Evolutionary conservation across 2,329 filamentous ascomycete genomes (phyloP).

Genomic region (Drechslerella dactyloides): DNA sequence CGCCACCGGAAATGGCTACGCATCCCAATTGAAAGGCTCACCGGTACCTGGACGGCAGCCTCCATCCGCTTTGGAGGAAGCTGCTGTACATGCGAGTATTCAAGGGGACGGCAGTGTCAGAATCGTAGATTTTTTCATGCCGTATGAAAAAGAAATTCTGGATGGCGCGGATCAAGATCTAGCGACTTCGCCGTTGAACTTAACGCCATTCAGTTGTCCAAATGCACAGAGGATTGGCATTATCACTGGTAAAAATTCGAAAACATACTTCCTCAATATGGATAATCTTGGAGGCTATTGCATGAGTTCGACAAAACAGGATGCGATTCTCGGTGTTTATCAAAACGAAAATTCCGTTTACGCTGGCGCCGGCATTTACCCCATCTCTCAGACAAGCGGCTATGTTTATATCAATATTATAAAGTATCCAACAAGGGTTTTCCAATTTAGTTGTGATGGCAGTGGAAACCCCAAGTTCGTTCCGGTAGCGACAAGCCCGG

Average conservation of each 20-base stretch:
- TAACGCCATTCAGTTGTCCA: constrained; percentile 62
- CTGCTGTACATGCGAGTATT: constrained; percentile 63
- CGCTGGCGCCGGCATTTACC: constrained; percentile 62
- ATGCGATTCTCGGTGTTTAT: constrained; percentile 60
- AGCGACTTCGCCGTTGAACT: constrained; percentile 60
- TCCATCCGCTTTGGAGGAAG: constrained; percentile 62
- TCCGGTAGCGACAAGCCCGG: constrained; percentile 63
- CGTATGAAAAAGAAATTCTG: constrained; percentile 61
- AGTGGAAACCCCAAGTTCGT: constrained; percentile 64
- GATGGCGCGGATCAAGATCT: constrained; percentile 63
- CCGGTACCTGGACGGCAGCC: constrained; percentile 61
- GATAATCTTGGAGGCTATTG: constrained; percentile 63
- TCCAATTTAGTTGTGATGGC: constrained; percentile 65
- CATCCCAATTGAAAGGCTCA: constrained; percentile 60
- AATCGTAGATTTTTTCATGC: constrained; percentile 63
- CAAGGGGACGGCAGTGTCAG: constrained; percentile 60
- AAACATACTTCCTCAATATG: constrained; percentile 62
- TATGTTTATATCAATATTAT: constrained; percentile 65
- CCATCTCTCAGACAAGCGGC: constrained; percentile 59
- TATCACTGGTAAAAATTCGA: constrained; percentile 62
- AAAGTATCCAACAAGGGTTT: constrained; percentile 64
- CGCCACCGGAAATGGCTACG: constrained; percentile 62
- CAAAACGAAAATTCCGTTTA: constrained; percentile 63
- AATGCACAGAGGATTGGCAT: constrained; percentile 61
- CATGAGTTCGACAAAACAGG: constrained; percentile 60